phyloP scores from a whole-genome alignment of 371 early-diverging fungal genomes.

The Rhizopus arrhizus region DNA sequence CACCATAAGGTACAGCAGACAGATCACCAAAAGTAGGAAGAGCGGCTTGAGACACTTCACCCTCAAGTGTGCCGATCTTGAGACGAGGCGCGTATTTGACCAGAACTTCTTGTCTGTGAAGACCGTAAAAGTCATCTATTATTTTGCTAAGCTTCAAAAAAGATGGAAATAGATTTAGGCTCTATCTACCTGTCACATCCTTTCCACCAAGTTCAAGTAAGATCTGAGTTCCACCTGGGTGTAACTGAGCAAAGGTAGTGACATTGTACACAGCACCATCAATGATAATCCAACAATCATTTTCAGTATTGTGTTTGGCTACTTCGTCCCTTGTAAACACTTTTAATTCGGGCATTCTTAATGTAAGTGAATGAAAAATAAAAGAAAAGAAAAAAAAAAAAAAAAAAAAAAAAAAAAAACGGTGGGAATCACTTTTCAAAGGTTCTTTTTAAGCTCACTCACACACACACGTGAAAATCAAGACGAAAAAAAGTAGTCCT shows the following conservation, averaged over 20 bases:
- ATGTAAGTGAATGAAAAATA: conserved; percentile 10
- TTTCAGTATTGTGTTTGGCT: conserved; percentile 71
- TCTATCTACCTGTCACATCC: conserved; percentile 70
- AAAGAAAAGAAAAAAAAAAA: conserved; percentile 9
- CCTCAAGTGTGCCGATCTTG: conserved; percentile 52
- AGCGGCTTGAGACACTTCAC: conserved; percentile 29
- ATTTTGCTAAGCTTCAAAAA: not conserved
- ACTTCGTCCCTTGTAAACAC: conserved; percentile 75
- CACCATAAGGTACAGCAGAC: conserved; percentile 63
- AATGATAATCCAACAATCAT: conserved; percentile 91
- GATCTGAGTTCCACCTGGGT: conserved; percentile 88
- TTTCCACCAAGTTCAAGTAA: conserved; percentile 69
- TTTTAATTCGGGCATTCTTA: conserved; percentile 43
- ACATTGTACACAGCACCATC: conserved; percentile 87
- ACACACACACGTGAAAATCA: not conserved
- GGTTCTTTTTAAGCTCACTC: not conserved
- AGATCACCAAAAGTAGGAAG: conserved; percentile 39
- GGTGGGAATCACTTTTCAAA: not conserved
- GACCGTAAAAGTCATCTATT: conserved; percentile 50
- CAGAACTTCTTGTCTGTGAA: conserved; percentile 72
- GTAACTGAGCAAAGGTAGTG: conserved; percentile 81
- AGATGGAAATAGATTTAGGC: not conserved
- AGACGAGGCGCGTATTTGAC: conserved; percentile 54
- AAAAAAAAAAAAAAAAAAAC: conserved; percentile 1
- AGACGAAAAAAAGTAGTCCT: not conserved